Evolutionary conservation across 2,329 filamentous ascomycete species (phyloP), one percentile per base, ranked within the genome.

Genomic region (Fusarium neocosmosporiellum): DNA sequence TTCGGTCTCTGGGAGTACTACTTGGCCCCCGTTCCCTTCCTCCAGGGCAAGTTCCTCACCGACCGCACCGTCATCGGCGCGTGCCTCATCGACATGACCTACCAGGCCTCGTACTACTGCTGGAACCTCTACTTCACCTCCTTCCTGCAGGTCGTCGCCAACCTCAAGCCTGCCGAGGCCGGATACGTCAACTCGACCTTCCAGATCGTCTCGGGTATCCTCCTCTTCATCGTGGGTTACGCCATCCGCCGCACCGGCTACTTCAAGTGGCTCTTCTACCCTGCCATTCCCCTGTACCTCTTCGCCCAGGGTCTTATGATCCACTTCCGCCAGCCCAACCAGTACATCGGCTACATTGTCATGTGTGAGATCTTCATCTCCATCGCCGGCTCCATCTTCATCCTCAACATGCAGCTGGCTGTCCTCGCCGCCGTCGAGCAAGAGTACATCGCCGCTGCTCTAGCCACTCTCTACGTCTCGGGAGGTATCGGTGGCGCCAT

Each of bases 1-100:
- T 89, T 92, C 70, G 86, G 81, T 1, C 66, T 89, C 3, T 90
- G 87, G 81, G 90, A 93, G 80, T 85, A 81, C 24, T 90, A 83
- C 63, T 71, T 90, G n/a, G 88, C 90, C 0, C 87, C 85, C 0
- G 83, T 84, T 14, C 88, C 89, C 3, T 88, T 93, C 78, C 82
- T 93, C 29, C 87, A 84, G 16, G 86, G 84, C 73, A 71, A 80
- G 46, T 80, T 91, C 72, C 81, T 91, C 69, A 80, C 82, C 4
- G 83, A 88, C 66, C 84, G 85, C 18, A 89, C 86, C 24, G 84
- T 89, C 24, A 75, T 89, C 16, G 87, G 86, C 13, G 84, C 87
- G 1, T 89, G 86, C 70, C 66, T 85, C 13, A 78, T 87, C 9
- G 79, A 83, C 59, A 71, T 79, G 6, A 83, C 83, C 13, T 85